Base-by-base conservation (phyloP, 768 basidiomycete genomes). In the Naganishia vishniacii region DNA sequence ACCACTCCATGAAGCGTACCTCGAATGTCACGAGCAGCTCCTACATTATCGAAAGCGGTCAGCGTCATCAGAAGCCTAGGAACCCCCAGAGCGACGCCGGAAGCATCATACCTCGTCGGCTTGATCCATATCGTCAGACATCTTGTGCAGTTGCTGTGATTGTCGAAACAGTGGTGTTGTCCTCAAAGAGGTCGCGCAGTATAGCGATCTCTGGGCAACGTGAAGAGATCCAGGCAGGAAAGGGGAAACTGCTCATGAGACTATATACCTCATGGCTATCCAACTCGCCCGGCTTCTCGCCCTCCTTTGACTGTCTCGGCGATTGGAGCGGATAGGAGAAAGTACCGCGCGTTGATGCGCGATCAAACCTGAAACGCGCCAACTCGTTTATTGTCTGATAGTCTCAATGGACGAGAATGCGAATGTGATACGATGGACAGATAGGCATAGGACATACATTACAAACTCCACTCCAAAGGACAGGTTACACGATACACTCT, bases 41-140 rank as follows among this genome's bases (percentile, higher is more conserved):
- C 53, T 56, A 18, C 34, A 26, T 18, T 18, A 4, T 23, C 18
- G 53, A 56, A 26, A 3, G 53, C 23, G 53, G 6, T 29, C 25
- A 7, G 8, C 18, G 28, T 34, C 25, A 1, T n/a, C 3, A 20
- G 7, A 16, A 31, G n/a, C n/a, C n/a, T n/a, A n/a, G n/a, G n/a
- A n/a, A n/a, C n/a, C n/a, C n/a, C n/a, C n/a, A n/a, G n/a, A n/a
- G n/a, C n/a, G n/a, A 11, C 20, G 4, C 49, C 20, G 49, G n/a
- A 3, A 25, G 47, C 6, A 12, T 5, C 53, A 23, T 15, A 56
- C 53, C 53, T 56, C 53, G 26, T 56, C 53, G 26, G 20, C 53
- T 56, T 56, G 53, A 23, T 56, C 53, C 23, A 18, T 12, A 25
- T 40, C 53, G 18, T 56, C 53, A 25, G 53, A 56, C 53, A 56